These are phyloP conservation scores for Populus ilicifolia DNA, from an alignment of 345 rosid genomes.

Conservation along the genomic window DNA sequence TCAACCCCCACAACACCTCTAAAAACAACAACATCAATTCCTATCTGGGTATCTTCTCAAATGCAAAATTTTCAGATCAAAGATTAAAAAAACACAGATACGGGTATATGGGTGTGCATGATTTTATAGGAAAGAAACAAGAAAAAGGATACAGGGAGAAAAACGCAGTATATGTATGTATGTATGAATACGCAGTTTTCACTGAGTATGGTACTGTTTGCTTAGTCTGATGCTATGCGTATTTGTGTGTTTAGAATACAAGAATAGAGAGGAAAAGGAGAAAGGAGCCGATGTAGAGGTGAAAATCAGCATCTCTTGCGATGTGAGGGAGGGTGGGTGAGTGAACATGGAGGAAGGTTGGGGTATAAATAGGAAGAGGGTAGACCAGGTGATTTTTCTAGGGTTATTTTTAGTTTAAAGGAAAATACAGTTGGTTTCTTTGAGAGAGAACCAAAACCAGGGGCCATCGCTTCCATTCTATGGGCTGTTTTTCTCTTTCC, in stretches of 20 bases:
- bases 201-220: not conserved
- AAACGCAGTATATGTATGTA: too few relatives aligned
- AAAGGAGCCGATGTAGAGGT: slow-evolving; percentile 10
- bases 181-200: not conserved
- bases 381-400: slow-evolving; percentile 7
- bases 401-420: slow-evolving; percentile 15
- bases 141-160: not conserved
- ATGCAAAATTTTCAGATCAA: not conserved
- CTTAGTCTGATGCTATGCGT: not conserved
- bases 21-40: slow-evolving; percentile 6
- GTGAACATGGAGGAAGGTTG: not conserved
- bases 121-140: slow-evolving; percentile 3
- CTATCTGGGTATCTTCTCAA: not conserved
- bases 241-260: not conserved
- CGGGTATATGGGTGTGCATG: not conserved
- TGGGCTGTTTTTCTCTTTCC: slow-evolving; percentile 46
- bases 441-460: slow-evolving; percentile 53
- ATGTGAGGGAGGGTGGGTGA: not conserved
- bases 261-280: not conserved
- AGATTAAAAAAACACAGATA: too few relatives aligned
- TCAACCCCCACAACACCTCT: slow-evolving; percentile 7
- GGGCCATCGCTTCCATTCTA: slow-evolving; percentile 52
- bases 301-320: slow-evolving; percentile 21
- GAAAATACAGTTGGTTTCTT: slow-evolving; percentile 28
- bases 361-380: slow-evolving; percentile 17